Evolutionary conservation across 2,329 filamentous ascomycete genomes (phyloP).

Genomic region (Nannizziopsis barbatae): DNA sequence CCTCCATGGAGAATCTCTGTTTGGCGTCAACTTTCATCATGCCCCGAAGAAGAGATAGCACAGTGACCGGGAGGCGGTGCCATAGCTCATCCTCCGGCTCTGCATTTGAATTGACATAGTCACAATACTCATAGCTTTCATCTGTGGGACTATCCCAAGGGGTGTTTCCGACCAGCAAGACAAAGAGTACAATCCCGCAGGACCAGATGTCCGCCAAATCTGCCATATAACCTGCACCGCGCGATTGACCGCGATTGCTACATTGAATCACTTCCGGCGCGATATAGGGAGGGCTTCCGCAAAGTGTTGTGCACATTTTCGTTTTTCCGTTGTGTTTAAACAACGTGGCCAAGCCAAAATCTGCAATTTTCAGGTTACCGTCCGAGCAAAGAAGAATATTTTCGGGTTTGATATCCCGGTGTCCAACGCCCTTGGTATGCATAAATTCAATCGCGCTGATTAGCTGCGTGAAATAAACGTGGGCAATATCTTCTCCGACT

Average conservation of each 20-base stretch:
- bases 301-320: slow-evolving; percentile 78
- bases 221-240: slow-evolving; percentile 43
- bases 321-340: slow-evolving; percentile 78
- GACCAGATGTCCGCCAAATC: slow-evolving; percentile 93
- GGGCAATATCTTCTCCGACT: slow-evolving; percentile 86
- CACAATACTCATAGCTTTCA: slow-evolving; percentile 79
- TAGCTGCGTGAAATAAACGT: slow-evolving; percentile 90
- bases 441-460: slow-evolving; percentile 86
- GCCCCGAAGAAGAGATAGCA: slow-evolving; percentile 72
- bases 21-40: slow-evolving; percentile 76
- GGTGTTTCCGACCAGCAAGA: slow-evolving; percentile 87
- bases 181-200: slow-evolving; percentile 94
- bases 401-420: slow-evolving; percentile 86
- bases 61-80: slow-evolving; percentile 61
- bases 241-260: slow-evolving; percentile 40
- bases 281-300: slow-evolving; percentile 93
- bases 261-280: slow-evolving; percentile 72
- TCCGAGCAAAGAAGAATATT: slow-evolving; percentile 81
- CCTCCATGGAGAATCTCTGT: slow-evolving; percentile 71
- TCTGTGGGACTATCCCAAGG: slow-evolving; percentile 90
- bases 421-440: slow-evolving; percentile 89
- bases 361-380: slow-evolving; percentile 84
- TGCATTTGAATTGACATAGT: slow-evolving; percentile 72
- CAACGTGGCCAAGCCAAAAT: slow-evolving; percentile 90
- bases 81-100: slow-evolving; percentile 76